These are phyloP conservation scores for Wickerhamiella slavikovae DNA, from an alignment of 805 yeast genomes.

Conservation along the genomic window DNA sequence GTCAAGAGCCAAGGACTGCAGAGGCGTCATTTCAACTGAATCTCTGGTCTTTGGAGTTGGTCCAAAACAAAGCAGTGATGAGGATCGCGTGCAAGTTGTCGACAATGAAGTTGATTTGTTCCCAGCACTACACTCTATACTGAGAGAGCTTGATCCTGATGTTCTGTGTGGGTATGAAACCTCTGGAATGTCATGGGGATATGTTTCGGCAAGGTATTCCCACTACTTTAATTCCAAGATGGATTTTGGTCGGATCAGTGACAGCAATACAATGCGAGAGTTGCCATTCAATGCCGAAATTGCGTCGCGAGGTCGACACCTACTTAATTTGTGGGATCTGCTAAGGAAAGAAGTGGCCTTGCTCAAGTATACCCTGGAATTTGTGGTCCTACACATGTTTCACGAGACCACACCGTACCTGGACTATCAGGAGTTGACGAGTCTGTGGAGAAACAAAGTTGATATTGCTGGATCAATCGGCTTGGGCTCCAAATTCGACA, in stretches of 20 bases:
- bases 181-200: constrained; percentile 77
- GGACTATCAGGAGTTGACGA: constrained; percentile 27
- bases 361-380: constrained; percentile 54
- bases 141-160: constrained; percentile 63
- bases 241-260: constrained; percentile 7
- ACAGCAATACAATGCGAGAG: constrained; percentile 1
- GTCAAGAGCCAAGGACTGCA: too few relatives aligned
- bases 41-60: too few relatives aligned
- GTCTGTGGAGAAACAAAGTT: constrained; percentile 20
- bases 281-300: background rate
- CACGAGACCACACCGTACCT: constrained; percentile 51
- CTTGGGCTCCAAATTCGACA: constrained; percentile 5
- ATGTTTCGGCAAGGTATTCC: constrained; percentile 38
- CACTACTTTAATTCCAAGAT: constrained; percentile 3
- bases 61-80: background rate
- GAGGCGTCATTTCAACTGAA: too few relatives aligned
- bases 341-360: constrained; percentile 42
- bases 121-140: constrained; percentile 30
- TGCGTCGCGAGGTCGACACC: constrained; percentile 47
- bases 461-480: too few relatives aligned
- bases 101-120: constrained; percentile 40
- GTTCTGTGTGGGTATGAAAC: constrained; percentile 72
- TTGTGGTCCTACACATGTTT: constrained; percentile 44
- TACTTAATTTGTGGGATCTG: constrained; percentile 69
- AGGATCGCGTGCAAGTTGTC: constrained; percentile 14